Base-by-base conservation (phyloP, 805 yeast species). In the Komagataella pseudopastoris region DNA sequence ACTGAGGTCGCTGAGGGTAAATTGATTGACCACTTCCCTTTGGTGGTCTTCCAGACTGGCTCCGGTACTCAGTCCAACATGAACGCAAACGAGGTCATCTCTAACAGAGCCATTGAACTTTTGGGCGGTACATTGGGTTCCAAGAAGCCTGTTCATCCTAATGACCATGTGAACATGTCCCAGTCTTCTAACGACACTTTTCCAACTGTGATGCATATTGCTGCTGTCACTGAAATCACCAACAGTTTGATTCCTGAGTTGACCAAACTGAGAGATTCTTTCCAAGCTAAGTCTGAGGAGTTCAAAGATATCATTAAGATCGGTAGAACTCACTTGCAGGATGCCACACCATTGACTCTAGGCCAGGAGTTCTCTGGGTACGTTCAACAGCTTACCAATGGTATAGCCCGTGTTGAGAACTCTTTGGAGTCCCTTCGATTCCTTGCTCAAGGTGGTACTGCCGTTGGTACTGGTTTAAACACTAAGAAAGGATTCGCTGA, bases 201-300 rank as follows among this genome's bases (percentile, higher is more conserved):
- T 86, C 99, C 99, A 59, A 90, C 99, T 44, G 99, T 91, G 52
- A 93, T 93, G 99, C 99, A 93, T 75, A 91, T 93, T 71, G 97
- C 99, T 52, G 96, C 98, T 17, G 96, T 90, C 56, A 78, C 85
- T 46, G 96, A 91, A 74, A 86, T 91, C 71, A 72, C 83, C 51
- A 63, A 77, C 64, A 73, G 75, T 46, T 77, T 93, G 68, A 59
- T 91, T 51, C 99, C 99, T 16, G 87, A 88, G 63, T 76, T 93
- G 64, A 74, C 78, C 53, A 74, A 71, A 47, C 81, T 93, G 63
- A 86, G 86, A 69, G 85, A 83, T 63, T 75, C 96, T n/a, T 72
- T 93, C 57, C 76, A 78, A 49, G 75, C 66, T 55, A 93, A 93
- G 74, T 65, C 89, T 44, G 81, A 85, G 44, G 97, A 90, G 75